A percentile compares a stretch with the other conserved stretches of the same genome.
These are phyloP conservation scores for Fusarium sarcochroum DNA, from an alignment of 2,329 filamentous ascomycete species.

Conservation along the genomic window DNA sequence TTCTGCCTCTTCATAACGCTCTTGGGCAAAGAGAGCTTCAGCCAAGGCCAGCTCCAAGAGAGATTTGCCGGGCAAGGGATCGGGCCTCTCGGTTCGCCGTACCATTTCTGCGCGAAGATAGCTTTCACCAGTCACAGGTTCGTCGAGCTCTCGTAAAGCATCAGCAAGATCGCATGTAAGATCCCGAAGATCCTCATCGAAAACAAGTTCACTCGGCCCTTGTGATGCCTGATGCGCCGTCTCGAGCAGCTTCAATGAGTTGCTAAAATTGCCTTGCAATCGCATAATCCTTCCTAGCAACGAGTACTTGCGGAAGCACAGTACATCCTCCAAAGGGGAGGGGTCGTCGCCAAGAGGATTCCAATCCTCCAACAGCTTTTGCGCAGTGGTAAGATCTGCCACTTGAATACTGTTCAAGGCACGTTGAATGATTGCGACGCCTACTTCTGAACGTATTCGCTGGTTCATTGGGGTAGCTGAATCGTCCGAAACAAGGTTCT, in stretches of 20 bases:
- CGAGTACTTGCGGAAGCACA: slow-evolving; percentile 38
- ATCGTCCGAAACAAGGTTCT: slow-evolving; percentile 20
- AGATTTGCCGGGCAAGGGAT: slow-evolving; percentile 31
- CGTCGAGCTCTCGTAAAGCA: slow-evolving; percentile 38
- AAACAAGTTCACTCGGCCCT: slow-evolving; percentile 22
- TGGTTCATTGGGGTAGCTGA: slow-evolving; percentile 9
- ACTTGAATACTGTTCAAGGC: slow-evolving; percentile 39
- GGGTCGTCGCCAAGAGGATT: slow-evolving; percentile 26
- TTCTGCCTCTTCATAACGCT: slow-evolving; percentile 32
- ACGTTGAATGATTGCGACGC: slow-evolving; percentile 32
- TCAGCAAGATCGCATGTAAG: slow-evolving; percentile 43
- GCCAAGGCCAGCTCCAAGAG: slow-evolving; percentile 40
- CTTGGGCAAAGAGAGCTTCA: slow-evolving; percentile 41
- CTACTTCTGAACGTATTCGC: slow-evolving; percentile 37
- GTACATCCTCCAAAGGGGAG: slow-evolving; percentile 31
- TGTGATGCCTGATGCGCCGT: slow-evolving; percentile 19
- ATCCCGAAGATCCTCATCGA: slow-evolving; percentile 42
- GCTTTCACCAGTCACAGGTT: slow-evolving; percentile 27
- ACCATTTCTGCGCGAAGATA: slow-evolving; percentile 36
- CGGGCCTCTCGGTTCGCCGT: slow-evolving; percentile 21
- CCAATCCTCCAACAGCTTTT: slow-evolving; percentile 35
- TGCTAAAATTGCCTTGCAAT: slow-evolving; percentile 32
- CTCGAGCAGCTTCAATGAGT: slow-evolving; percentile 27
- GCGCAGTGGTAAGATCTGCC: slow-evolving; percentile 36
- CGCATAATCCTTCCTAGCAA: slow-evolving; percentile 41